Base-by-base conservation (phyloP, 75 land plant species). In the Cryptomeria japonica region DNA sequence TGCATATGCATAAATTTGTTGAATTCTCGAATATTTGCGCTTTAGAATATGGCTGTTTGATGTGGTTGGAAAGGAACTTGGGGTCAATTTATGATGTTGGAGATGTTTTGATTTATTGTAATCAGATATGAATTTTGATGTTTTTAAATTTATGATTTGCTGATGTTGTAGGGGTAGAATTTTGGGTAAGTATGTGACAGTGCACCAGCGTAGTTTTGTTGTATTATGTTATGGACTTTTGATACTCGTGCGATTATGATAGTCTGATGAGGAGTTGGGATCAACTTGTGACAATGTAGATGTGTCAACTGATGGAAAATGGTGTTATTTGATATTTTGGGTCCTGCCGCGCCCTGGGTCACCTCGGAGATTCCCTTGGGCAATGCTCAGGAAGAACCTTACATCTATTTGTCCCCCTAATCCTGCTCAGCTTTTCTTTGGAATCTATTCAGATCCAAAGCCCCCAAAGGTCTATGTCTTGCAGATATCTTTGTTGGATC, bases 241-340 rank as follows among this genome's bases (percentile, higher is more conserved):
- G 55, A 64, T 88, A 53, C 6, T 88, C 44, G 2, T 15, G 53
- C n/a, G 36, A 84, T 80, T 86, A 44, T n/a, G 47, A 5, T 6
- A 84, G 31, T 80, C 36, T 47, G 36, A 75, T 36, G 18, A 32
- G 86, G 68, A 36, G 19, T 85, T 49, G 28, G 64, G 28, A 85
- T 85, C 28, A 25, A 53, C 36, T 32, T 85, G 53, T 32, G 12
- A 34, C 77, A 75, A 85, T 90, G 87, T 70, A 95, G 96, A 95
- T 92, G 47, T 95, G 25, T 89, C 90, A 18, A 95, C 95, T 1
- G 96, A 95, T 92, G 96, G 96, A 80, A 95, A 90, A 88, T 95
- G 96, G 96, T 95, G 96, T 84, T 94, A 87, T 86, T 38, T 94
- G 41, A 85, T 95, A 47, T 90, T 95, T 22, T 95, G 94, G 95